Evolutionary conservation across 768 basidiomycete genomes (phyloP).

Genomic region (Naganishia antarctica): DNA sequence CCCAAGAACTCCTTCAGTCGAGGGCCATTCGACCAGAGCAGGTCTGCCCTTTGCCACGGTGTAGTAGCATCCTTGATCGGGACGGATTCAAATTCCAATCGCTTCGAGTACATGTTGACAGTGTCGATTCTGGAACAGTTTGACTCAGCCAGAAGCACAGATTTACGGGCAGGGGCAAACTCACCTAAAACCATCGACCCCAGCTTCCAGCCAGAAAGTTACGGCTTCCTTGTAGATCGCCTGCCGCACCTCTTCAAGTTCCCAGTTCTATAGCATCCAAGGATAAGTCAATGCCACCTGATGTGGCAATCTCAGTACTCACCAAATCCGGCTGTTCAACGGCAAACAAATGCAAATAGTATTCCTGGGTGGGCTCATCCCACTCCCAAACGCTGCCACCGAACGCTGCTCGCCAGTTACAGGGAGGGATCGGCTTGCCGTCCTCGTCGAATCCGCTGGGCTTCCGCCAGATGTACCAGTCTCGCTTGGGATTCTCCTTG

Average conservation of each 20-base stretch:
- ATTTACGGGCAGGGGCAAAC: neutral
- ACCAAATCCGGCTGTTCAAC: slow-evolving; percentile 64
- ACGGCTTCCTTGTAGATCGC: slow-evolving; percentile 58
- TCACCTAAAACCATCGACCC: slow-evolving; percentile 63
- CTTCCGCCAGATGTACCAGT: slow-evolving; percentile 74
- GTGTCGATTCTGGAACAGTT: slow-evolving; percentile 57
- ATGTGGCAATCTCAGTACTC: neutral
- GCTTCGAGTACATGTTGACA: slow-evolving; percentile 66
- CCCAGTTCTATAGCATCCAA: slow-evolving; percentile 57
- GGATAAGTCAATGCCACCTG: neutral
- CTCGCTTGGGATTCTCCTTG: slow-evolving; percentile 59
- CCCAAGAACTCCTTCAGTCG: slow-evolving; percentile 63
- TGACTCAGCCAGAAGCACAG: neutral
- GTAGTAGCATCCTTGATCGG: slow-evolving; percentile 56
- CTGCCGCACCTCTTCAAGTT: slow-evolving; percentile 57
- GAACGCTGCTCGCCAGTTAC: slow-evolving; percentile 59
- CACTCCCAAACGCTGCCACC: slow-evolving; percentile 27
- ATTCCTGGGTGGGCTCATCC: slow-evolving; percentile 25
- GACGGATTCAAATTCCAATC: slow-evolving; percentile 62
- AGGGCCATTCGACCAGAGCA: slow-evolving; percentile 52
- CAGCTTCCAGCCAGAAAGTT: slow-evolving; percentile 65
- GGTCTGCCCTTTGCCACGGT: slow-evolving; percentile 53
- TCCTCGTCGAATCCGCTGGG: slow-evolving; percentile 54
- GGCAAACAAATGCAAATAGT: slow-evolving; percentile 28
- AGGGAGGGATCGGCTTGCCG: slow-evolving; percentile 61